These are phyloP conservation scores for Aureobasidium lini DNA, from an alignment of 2,329 filamentous ascomycete species.

Conservation along the genomic window DNA sequence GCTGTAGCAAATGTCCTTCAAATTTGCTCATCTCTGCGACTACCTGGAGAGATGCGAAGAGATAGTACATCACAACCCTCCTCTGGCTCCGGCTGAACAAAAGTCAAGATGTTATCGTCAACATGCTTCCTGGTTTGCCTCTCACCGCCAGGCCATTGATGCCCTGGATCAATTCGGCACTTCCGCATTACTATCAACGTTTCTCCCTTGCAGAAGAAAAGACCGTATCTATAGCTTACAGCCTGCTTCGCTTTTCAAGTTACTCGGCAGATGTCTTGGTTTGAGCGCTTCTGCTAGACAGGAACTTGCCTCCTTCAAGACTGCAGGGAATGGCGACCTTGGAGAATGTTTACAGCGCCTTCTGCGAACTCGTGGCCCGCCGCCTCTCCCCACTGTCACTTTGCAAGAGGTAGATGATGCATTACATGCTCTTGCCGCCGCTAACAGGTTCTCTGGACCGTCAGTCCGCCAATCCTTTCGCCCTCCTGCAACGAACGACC, in stretches of 20 bases:
- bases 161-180: conserved; percentile 46
- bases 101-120: conserved; percentile 20
- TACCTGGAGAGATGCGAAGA: conserved; percentile 62
- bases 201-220: conserved; percentile 67
- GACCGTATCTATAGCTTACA: conserved; percentile 73
- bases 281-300: conserved; percentile 55
- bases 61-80: conserved; percentile 35
- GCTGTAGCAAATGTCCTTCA: conserved; percentile 18
- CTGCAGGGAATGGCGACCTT: conserved; percentile 57
- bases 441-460: conserved; percentile 63
- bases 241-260: conserved; percentile 51
- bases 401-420: conserved; percentile 65
- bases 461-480: conserved; percentile 38
- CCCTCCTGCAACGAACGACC: conserved; percentile 20
- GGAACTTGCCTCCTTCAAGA: conserved; percentile 57
- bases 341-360: conserved; percentile 63
- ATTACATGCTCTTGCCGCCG: conserved; percentile 60
- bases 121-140: conserved; percentile 55
- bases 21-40: conserved; percentile 60
- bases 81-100: conserved; percentile 27
- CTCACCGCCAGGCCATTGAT: conserved; percentile 53
- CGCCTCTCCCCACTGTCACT: conserved; percentile 39
- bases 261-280: conserved; percentile 60
- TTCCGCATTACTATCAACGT: conserved; percentile 62
- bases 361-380: conserved; percentile 48